A percentile compares a stretch with the other conserved stretches of the same genome.
Conservation (phyloP, 208 protist genomes). For the Angomonas deanei region DNA sequence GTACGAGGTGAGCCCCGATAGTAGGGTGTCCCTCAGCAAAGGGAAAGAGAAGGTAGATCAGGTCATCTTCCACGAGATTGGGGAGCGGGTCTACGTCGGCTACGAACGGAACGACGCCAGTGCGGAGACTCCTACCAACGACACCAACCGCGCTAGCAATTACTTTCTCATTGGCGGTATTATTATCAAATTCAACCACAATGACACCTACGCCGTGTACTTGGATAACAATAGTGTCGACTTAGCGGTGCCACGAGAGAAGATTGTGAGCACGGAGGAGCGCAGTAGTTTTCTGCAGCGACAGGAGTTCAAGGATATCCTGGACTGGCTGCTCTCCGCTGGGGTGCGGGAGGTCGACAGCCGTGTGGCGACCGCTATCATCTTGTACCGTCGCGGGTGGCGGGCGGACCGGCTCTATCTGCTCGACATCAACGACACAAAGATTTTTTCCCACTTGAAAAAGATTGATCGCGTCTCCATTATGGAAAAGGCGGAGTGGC, state of each 20-base stretch:
- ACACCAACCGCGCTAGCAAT: constrained; percentile 1
- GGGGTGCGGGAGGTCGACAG: constrained; percentile 44
- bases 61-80: constrained; percentile 12
- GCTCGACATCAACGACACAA: constrained; percentile 65
- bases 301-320: constrained; percentile 46
- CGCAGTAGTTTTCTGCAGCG: constrained; percentile 14
- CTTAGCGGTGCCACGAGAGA: constrained; percentile 66
- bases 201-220: constrained; percentile 76
- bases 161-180: constrained; percentile 58
- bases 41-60: not conserved
- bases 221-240: constrained; percentile 82
- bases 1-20: not conserved
- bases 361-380: constrained; percentile 61
- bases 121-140: not conserved
- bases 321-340: constrained; percentile 75
- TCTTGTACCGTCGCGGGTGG: constrained; percentile 81
- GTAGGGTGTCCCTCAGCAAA: not conserved
- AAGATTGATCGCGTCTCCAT: constrained; percentile 76
- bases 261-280: not conserved
- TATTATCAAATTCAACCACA: constrained; percentile 67
- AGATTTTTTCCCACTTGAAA: constrained; percentile 61
- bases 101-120: constrained; percentile 31
- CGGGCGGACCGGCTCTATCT: constrained; percentile 76
- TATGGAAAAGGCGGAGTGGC: constrained; percentile 86
- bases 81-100: constrained; percentile 41